Percentiles rank a stretch among this genome's conserved stretches.
phyloP scores from a whole-genome alignment of 129 eudicot genomes.

The Erigeron canadensis region DNA sequence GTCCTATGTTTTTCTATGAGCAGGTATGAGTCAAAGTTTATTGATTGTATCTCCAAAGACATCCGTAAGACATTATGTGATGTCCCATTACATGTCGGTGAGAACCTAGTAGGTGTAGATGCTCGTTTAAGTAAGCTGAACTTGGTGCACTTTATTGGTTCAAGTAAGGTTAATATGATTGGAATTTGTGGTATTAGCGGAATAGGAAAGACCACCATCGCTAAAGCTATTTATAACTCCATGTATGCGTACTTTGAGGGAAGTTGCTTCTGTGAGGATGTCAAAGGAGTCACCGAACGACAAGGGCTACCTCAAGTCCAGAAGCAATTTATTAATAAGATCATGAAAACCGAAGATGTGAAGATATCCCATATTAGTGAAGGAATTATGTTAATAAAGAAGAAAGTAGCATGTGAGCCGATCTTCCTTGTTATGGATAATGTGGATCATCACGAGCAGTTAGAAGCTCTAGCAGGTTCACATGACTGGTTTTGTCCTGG shows the following conservation, averaged over 20 bases:
- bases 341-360: not conserved
- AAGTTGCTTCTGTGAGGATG: constrained; percentile 4
- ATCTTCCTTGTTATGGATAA: not conserved
- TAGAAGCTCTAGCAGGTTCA: constrained; percentile 11
- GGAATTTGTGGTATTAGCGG: constrained; percentile 15
- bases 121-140: not conserved
- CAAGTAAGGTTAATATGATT: not conserved
- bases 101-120: too few relatives aligned
- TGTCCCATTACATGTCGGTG: too few relatives aligned
- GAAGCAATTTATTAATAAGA: not conserved
- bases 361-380: not conserved
- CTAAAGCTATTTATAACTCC: constrained; percentile 1
- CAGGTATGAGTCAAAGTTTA: too few relatives aligned
- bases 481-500: constrained; percentile 7
- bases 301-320: not conserved
- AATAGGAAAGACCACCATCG: constrained; percentile 1
- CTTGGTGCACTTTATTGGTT: constrained; percentile 4
- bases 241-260: not conserved
- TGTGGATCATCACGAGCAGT: constrained; percentile 1
- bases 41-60: too few relatives aligned
- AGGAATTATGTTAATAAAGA: constrained; percentile 6
- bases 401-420: not conserved
- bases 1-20: too few relatives aligned
- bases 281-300: not conserved
- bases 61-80: too few relatives aligned